These are phyloP conservation scores for Amanita inopinata DNA, from an alignment of 768 basidiomycete genomes.

Conservation along the genomic window DNA sequence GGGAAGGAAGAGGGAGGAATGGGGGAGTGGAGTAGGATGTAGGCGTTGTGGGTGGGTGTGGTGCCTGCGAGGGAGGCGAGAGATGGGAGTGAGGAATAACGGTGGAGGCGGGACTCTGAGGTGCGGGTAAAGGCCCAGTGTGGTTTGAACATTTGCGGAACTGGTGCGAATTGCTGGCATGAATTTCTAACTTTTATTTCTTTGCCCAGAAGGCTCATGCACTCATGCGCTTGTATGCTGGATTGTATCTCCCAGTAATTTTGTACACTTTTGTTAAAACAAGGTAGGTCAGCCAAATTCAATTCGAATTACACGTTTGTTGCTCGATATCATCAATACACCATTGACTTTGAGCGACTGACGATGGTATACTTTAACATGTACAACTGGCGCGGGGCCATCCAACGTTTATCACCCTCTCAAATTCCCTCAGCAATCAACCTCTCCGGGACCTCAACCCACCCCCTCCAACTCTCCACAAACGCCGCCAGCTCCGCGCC, in stretches of 20 bases:
- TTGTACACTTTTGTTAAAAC: too few relatives aligned
- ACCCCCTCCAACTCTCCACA: constrained; percentile 75
- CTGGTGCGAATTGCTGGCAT: too few relatives aligned
- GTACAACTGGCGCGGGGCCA: not conserved
- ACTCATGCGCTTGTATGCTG: too few relatives aligned
- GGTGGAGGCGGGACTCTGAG: not conserved
- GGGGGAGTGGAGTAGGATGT: constrained; percentile 45
- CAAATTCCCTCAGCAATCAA: constrained; percentile 48
- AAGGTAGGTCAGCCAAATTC: too few relatives aligned
- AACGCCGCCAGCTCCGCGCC: constrained; percentile 86
- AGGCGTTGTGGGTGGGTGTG: constrained; percentile 38
- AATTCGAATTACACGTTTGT: too few relatives aligned
- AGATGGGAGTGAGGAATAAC: not conserved
- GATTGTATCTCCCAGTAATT: too few relatives aligned
- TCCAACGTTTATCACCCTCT: not conserved
- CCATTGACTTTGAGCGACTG: too few relatives aligned
- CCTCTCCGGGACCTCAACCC: constrained; percentile 67
- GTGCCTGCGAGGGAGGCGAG: constrained; percentile 35
- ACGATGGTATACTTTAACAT: too few relatives aligned
- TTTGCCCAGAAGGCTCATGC: too few relatives aligned
- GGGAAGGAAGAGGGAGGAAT: constrained; percentile 42
- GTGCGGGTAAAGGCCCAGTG: not conserved
- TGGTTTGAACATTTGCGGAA: not conserved
- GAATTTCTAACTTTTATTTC: too few relatives aligned
- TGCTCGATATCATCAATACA: too few relatives aligned